Conservation (phyloP, 2,329 filamentous ascomycete genomes). For the Tolypocladium pustulatum region DNA sequence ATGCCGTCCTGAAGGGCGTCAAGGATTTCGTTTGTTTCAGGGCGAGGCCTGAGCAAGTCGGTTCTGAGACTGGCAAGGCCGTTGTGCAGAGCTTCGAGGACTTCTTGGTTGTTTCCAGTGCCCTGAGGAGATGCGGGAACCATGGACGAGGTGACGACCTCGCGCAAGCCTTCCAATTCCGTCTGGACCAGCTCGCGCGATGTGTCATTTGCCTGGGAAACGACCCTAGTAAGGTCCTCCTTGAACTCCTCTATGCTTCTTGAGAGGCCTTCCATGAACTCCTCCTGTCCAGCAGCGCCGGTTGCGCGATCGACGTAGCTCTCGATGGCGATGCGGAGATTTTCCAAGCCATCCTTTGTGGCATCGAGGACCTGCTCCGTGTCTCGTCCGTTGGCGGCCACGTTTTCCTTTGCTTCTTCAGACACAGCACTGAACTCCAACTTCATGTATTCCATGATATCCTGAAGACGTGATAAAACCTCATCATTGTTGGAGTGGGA, state of each 20-base stretch:
- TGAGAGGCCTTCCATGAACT: conserved; percentile 61
- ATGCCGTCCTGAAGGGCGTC: conserved; percentile 86
- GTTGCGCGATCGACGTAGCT: conserved; percentile 64
- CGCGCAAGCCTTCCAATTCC: conserved; percentile 73
- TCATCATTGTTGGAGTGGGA: conserved; percentile 35
- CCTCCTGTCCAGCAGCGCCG: conserved; percentile 61
- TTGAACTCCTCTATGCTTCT: conserved; percentile 56
- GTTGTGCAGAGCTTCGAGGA: conserved; percentile 58
- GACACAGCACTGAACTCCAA: conserved; percentile 50
- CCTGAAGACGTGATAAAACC: conserved; percentile 46
- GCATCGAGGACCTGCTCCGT: conserved; percentile 84
- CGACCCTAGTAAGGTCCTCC: conserved; percentile 56
- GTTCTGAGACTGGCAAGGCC: conserved; percentile 66
- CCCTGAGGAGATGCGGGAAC: conserved; percentile 44
- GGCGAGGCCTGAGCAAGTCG: conserved; percentile 58
- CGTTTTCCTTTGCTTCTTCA: conserved; percentile 64
- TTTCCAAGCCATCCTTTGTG: conserved; percentile 78
- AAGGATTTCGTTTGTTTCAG: conserved; percentile 76
- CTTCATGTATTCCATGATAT: conserved; percentile 52
- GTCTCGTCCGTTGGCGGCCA: conserved; percentile 66
- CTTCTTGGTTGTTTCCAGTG: conserved; percentile 44
- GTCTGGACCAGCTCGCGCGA: conserved; percentile 60
- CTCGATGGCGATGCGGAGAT: conserved; percentile 70
- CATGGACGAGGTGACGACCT: conserved; percentile 62
- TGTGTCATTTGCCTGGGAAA: conserved; percentile 34